These are phyloP conservation scores for Mortierella sp. DNA, from an alignment of 371 early-diverging fungal species.

Conservation along the genomic window DNA sequence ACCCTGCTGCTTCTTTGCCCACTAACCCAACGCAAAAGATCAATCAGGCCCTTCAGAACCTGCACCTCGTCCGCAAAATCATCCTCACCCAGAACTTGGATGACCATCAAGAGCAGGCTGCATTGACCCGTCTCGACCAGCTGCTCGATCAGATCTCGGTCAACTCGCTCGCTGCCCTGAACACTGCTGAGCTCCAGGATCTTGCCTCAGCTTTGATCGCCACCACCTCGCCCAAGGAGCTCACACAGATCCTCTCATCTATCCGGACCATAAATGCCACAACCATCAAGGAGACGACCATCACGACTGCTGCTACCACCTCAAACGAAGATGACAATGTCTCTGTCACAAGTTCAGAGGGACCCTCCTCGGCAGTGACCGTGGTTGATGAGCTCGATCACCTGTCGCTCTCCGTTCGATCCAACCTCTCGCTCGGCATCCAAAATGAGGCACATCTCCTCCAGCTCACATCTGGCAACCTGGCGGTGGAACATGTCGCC, in stretches of 20 bases:
- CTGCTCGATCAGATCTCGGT: conserved; percentile 47
- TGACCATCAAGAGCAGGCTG: conserved; percentile 39
- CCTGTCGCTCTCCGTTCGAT: conserved; percentile 45
- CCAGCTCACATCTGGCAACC: conserved; percentile 68
- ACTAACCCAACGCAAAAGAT: conserved; percentile 36
- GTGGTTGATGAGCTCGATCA: conserved; percentile 54
- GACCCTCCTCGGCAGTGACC: conserved; percentile 53
- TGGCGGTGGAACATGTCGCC: conserved; percentile 79
- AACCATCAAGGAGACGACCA: conserved; percentile 15
- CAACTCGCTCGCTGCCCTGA: conserved; percentile 31
- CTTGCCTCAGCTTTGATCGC: conserved; percentile 32
- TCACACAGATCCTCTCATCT: conserved; percentile 29
- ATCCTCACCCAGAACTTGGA: conserved; percentile 43
- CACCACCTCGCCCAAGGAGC: conserved; percentile 14
- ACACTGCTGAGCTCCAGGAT: conserved; percentile 30
- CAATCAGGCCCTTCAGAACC: conserved; percentile 46
- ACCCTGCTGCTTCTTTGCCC: conserved; percentile 13
- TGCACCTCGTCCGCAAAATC: conserved; percentile 45
- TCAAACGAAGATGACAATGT: conserved; percentile 39
- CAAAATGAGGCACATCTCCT: conserved; percentile 23
- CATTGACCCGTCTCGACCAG: conserved; percentile 37
- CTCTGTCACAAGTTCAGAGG: conserved; percentile 44
- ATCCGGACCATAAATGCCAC: conserved; percentile 16
- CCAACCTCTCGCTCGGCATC: conserved; percentile 52
- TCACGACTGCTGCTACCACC: conserved; percentile 15